Evolutionary conservation across 164 flowering plant genomes (phyloP), one percentile per base, ranked within the genome.

Genomic region (Macadamia tetraphylla): DNA sequence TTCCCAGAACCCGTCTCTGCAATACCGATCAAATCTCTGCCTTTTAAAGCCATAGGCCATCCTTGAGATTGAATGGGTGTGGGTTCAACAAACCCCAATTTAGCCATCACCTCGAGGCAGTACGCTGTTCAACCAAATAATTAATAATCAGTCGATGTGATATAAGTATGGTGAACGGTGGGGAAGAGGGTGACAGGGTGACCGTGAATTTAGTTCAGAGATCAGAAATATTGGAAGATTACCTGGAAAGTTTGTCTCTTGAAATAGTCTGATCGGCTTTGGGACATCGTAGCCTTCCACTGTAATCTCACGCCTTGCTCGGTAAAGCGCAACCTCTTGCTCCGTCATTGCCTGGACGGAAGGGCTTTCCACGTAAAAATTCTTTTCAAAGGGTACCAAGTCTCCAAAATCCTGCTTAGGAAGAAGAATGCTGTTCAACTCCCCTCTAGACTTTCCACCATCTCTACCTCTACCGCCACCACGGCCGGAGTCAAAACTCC

Each of bases 1-100:
- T 95, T 95, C 15, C 99, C 98, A 40, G 99, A 95, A 70, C 99
- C 99, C 46, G 98, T 95, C 84, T 95, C 99, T 17, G 98, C 99
- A 77, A 95, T 92, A 51, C 98, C 99, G 75, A 95, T 75, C 32
- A 92, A 75, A 79, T 95, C 98, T 75, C 97, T 86, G 60, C 99
- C 99, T 79, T 86, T 95, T 43, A 95, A 76, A 65, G 99, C 98
- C 99, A 95, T 95, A 14, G 99, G 98, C 99, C 99, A 95, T 60
- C 99, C 99, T 77, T 95, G 99, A 73, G 99, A 79, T 75, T 95
- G 99, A 78, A 95, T 95, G 42, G 99, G 85, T 0, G 99, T 95
- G 29, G 99, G 99, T 79, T 95, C 96, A 75, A 80, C 86, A 76
- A 95, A 95, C 12, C 99, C 99, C 81, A 88, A 71, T 66, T 80